These are phyloP conservation scores for Termitomyces sp. DNA, from an alignment of 768 basidiomycete genomes.

Conservation along the genomic window DNA sequence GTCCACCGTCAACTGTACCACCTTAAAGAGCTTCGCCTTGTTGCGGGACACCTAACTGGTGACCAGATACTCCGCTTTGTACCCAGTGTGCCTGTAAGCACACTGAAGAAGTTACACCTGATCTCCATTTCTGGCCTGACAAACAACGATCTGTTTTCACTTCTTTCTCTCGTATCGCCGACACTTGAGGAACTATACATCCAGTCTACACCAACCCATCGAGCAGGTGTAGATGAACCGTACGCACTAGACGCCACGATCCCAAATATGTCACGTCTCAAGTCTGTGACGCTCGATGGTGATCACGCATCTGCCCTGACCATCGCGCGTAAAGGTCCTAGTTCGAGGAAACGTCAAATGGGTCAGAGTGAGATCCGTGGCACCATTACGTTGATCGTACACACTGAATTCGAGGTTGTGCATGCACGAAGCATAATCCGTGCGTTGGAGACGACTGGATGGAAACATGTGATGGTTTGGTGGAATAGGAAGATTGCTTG, in stretches of 20 bases:
- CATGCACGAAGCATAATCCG: constrained; percentile 1
- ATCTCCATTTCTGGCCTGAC: constrained; percentile 3
- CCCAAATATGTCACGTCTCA: not conserved
- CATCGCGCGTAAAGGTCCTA: not conserved
- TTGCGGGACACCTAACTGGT: not conserved
- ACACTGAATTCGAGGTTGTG: constrained; percentile 4
- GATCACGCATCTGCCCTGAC: constrained; percentile 3
- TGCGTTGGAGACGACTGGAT: constrained; percentile 1
- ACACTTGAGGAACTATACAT: not conserved
- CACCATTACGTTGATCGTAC: not conserved
- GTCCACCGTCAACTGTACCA: not conserved
- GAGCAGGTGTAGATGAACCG: not conserved
- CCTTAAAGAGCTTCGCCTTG: constrained; percentile 6
- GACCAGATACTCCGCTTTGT: constrained; percentile 4
- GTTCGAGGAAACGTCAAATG: not conserved
- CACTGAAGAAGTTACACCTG: constrained; percentile 1
- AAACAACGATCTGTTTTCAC: not conserved
- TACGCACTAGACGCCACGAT: constrained; percentile 7
- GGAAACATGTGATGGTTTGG: constrained; percentile 7
- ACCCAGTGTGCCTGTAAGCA: not conserved
- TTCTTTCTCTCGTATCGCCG: not conserved
- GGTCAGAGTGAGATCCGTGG: not conserved
- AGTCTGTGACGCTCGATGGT: not conserved
- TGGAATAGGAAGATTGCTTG: constrained; percentile 9
- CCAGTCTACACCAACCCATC: not conserved